Conservation (phyloP, 2,329 filamentous ascomycete genomes). For the Amylocarpus encephaloides region DNA sequence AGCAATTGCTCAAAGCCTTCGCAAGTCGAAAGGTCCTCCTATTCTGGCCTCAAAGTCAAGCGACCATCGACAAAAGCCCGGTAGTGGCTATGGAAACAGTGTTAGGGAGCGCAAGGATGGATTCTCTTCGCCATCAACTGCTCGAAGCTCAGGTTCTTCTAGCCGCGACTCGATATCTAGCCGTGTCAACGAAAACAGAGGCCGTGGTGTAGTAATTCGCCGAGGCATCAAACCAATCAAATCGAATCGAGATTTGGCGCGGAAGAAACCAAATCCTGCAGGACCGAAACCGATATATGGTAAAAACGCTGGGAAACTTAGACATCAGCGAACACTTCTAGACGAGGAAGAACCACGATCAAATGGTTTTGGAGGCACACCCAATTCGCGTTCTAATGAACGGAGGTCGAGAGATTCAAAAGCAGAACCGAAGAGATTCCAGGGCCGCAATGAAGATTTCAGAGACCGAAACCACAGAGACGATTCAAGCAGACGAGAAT, state of each 20-base stretch:
- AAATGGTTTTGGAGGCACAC: neutral
- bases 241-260: conserved; percentile 4
- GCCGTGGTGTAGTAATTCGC: neutral
- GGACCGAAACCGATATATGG: neutral
- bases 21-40: conserved; percentile 44
- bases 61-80: conserved; percentile 23
- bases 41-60: no score
- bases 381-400: neutral
- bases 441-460: neutral
- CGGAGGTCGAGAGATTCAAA: conserved; percentile 1
- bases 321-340: neutral
- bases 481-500: neutral
- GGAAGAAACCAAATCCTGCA: conserved; percentile 10
- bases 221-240: conserved; percentile 7
- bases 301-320: neutral
- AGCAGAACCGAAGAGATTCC: neutral
- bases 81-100: conserved; percentile 5
- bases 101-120: neutral
- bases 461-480: no score
- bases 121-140: conserved; percentile 10
- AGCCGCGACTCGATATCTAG: neutral
- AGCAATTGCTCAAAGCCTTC: conserved; percentile 63
- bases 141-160: conserved; percentile 17
- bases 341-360: neutral
- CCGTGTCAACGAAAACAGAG: neutral